Base-by-base conservation (phyloP, 2,329 filamentous ascomycete species). In the Neopestalotiopsis sp. region DNA sequence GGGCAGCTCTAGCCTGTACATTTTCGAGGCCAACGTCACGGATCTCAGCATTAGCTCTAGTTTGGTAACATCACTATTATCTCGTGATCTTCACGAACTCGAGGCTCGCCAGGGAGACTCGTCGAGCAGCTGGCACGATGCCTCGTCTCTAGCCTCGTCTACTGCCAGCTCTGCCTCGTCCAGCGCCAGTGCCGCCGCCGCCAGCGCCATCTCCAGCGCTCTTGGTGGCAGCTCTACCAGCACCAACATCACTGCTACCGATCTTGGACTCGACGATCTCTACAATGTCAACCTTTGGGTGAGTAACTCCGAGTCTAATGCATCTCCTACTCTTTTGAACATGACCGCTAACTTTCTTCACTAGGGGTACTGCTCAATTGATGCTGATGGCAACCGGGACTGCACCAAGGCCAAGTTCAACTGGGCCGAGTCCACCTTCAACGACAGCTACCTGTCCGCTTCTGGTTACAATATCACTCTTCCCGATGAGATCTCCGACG, bases 261-360 rank as follows among this genome's bases (percentile, higher is more conserved):
- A 88, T 30, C 85, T 93, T 58, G 85, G 88, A 67, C 87, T 97
- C 69, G 88, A 87, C 76, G 90, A 95, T 78, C 86, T 90, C 76
- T 98, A 98, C 87, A 88, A 92, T 70, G 86, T 98, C 77, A 89
- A 88, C 77, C 86, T 98, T 49, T 97, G 94, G 92, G 65, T 67
- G 58, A 61, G 65, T 61, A 12, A 24, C 3, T 10, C 4, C 34
- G 17, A 34, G 5, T 66, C 28, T 30, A 13, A 38, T 38, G 34
- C 34, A 38, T 38, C n/a, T 24, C 4, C 5, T 10, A n/a, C 9
- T 30, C 4, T 5, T 1, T 38, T 38, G 40, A 34, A 28, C 30
- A 34, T 12, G n/a, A 59, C 34, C 20, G 53, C 65, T 67, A 61
- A 67, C 65, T 24, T 28, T 28, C 13, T 14, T 49, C 30, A 28